Base-by-base conservation (phyloP, 805 yeast species). In the Tetrapisispora nanseiensis region DNA sequence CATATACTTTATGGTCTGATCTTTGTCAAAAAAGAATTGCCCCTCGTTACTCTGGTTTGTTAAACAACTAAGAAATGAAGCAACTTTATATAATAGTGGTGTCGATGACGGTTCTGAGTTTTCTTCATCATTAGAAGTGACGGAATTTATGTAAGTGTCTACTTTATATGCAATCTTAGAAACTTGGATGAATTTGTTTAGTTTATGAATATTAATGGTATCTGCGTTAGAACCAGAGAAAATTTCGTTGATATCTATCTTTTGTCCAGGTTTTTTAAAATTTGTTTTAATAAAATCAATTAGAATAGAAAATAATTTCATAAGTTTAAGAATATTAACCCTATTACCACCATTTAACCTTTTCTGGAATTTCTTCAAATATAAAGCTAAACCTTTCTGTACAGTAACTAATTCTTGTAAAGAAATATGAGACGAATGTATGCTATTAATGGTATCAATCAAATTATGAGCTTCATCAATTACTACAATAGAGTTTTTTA, bases 401-500 rank as follows among this genome's bases (percentile, higher is more conserved):
- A 82, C 71, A 0, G 46, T 34, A 2, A 50, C 33, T 9, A 86
- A 63, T 26, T 82, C 86, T 0, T 50, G 39, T 1, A 67, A 51
- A 0, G 82, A 65, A 0, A 89, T 65, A 3, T 72, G 60, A 2
- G 78, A 70, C 0, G 95, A 85, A 52, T 82, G 73, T 47, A 90
- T 65, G 2, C 82, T 64, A 1, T 80, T 74, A 3, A 89, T 75
- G 0, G 89, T 78, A 50, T 87, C 96, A 23, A 86, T 56, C 33
- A 89, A 63, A 56, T 89, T 89, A 56, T 89, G 97, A 0, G 97
- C 97, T 57, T 89, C 97, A 59, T 89, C 97, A 22, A 89, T 79
- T 5, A 90, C 74, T 0, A 90, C 76, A 2, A 89, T 72, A 1
- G 89, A 70, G 43, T 76, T 73, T 40, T 72, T 70, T 9, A 89